Conservation (phyloP, 257 asterid genomes). For the Nicotiana obtusifolia region DNA sequence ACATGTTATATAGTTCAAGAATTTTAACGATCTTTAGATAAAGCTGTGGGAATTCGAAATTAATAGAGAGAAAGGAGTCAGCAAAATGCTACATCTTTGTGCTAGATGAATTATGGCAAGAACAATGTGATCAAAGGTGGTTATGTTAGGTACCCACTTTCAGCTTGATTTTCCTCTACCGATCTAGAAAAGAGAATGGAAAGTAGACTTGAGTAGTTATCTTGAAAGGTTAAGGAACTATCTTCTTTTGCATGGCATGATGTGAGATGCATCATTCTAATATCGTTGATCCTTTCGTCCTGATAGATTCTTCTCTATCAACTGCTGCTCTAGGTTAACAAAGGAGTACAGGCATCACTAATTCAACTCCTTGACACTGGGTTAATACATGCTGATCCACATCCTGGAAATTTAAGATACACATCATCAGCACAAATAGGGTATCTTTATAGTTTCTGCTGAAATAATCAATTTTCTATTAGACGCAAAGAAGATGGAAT, state of each 20-base stretch:
- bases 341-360: constrained; percentile 90
- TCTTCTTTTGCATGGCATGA: not conserved
- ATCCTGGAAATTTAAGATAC: constrained; percentile 89
- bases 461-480: constrained; percentile 6
- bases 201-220: not conserved
- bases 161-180: not conserved
- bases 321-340: constrained; percentile 53
- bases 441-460: constrained; percentile 34
- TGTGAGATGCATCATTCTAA: constrained; percentile 1
- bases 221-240: not conserved
- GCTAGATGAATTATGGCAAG: constrained; percentile 4
- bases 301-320: constrained; percentile 15
- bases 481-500: constrained; percentile 10
- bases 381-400: constrained; percentile 93
- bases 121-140: not conserved
- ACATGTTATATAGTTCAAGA: not conserved
- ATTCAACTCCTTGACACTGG: constrained; percentile 98
- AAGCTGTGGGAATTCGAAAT: not conserved
- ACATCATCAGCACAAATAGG: constrained; percentile 72
- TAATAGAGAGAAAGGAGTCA: not conserved
- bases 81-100: not conserved
- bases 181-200: constrained; percentile 3
- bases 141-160: not conserved
- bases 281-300: not conserved
- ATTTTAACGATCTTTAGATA: not conserved